phyloP scores from a whole-genome alignment of 169 alveolate species.

The Eimeria maxima region DNA sequence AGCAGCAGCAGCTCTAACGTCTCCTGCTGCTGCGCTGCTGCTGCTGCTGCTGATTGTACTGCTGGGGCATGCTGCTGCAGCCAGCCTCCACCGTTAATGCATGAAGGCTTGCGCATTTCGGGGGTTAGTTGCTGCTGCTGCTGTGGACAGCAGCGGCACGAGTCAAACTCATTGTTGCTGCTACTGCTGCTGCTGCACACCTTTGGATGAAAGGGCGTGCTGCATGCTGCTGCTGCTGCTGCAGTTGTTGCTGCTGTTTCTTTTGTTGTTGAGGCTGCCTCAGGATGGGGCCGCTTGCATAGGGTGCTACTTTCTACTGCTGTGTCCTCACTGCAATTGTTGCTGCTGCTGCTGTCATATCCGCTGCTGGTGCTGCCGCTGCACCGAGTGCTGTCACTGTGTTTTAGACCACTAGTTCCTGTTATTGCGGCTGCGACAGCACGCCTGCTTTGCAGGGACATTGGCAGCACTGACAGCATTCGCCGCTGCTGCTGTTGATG shows the following conservation, averaged over 20 bases:
- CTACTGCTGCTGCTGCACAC: conserved; percentile 32
- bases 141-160: not conserved
- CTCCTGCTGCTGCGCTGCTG: conserved; percentile 15
- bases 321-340: not conserved
- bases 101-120: too few relatives aligned
- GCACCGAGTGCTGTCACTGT: not conserved
- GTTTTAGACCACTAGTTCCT: not conserved
- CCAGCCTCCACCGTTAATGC: not conserved
- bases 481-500: not conserved
- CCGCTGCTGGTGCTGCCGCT: conserved; percentile 12
- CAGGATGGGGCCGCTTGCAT: not conserved
- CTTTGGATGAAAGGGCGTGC: not conserved
- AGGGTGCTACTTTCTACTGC: not conserved
- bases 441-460: conserved; percentile 16
- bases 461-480: not conserved
- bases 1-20: not conserved
- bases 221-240: conserved; percentile 20
- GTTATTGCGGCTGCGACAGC: not conserved
- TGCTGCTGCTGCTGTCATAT: conserved; percentile 8
- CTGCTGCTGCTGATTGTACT: not conserved
- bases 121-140: not conserved
- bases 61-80: not conserved
- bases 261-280: not conserved
- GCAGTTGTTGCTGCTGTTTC: conserved; percentile 38
- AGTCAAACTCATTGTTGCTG: not conserved